phyloP scores from a whole-genome alignment of 306 rosid species.

The Sicyos baderoa region DNA sequence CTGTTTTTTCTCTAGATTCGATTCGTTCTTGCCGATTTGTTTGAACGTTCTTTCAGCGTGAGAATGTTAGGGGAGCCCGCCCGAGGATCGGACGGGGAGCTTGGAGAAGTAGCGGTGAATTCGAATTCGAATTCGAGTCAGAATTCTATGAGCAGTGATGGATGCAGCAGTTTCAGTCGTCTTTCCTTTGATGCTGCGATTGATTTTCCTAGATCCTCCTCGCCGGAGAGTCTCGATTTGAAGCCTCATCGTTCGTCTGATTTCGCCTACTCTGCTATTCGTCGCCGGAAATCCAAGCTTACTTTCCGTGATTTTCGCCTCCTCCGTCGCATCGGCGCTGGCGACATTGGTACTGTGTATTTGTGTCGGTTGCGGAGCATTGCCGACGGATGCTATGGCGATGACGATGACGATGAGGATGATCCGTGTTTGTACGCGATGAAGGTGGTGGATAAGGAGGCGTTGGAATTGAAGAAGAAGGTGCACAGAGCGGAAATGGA shows the following conservation, averaged over 20 bases:
- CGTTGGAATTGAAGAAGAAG: constrained; percentile 69
- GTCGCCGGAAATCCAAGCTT: constrained; percentile 41
- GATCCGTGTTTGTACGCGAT: constrained; percentile 52
- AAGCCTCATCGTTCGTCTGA: constrained; percentile 96
- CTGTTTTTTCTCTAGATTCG: neutral
- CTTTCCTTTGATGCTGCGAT: constrained; percentile 66
- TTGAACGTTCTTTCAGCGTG: neutral
- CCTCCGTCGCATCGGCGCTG: constrained; percentile 73
- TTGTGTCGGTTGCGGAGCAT: constrained; percentile 53
- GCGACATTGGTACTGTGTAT: constrained; percentile 90
- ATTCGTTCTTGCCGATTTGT: neutral
- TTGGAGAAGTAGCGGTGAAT: constrained; percentile 40
- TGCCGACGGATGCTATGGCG: constrained; percentile 20
- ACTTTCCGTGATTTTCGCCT: constrained; percentile 77
- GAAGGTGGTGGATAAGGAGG: constrained; percentile 93
- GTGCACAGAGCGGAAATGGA: constrained; percentile 84
- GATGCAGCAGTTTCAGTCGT: constrained; percentile 88
- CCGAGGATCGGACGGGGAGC: constrained; percentile 53
- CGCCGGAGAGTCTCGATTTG: constrained; percentile 41
- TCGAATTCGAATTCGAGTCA: constrained; percentile 66
- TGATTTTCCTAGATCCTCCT: constrained; percentile 24
- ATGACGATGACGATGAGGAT: constrained; percentile 3
- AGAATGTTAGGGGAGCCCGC: constrained; percentile 48
- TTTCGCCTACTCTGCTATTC: constrained; percentile 78
- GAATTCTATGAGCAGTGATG: constrained; percentile 77